Conservation (phyloP, 192 early-diverging fungal species). For the Rhizophagus clarus region DNA sequence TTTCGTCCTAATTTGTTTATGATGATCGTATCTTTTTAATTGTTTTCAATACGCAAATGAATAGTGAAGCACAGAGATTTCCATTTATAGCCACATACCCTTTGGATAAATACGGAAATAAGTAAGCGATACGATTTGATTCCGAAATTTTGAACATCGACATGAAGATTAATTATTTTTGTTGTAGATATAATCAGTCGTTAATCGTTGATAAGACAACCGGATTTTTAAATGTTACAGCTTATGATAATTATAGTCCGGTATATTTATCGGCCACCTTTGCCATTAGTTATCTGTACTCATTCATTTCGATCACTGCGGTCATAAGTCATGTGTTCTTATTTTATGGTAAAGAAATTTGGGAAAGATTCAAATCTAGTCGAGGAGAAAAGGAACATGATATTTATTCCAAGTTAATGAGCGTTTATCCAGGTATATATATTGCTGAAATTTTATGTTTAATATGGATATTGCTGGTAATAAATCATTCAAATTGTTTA, state of each 20-base stretch:
- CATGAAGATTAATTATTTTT: background rate
- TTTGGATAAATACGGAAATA: conserved; percentile 17
- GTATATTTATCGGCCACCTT: conserved; percentile 62
- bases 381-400: conserved; percentile 6
- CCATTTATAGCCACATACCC: background rate
- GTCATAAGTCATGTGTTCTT: conserved; percentile 58
- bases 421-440: conserved; percentile 19
- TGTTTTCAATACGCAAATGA: no score
- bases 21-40: background rate
- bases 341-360: conserved; percentile 63
- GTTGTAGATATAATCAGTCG: conserved; percentile 48
- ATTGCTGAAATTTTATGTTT: background rate
- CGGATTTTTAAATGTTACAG: conserved; percentile 47
- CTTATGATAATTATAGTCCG: conserved; percentile 58
- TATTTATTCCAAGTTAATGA: conserved; percentile 32
- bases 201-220: conserved; percentile 44
- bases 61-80: conserved; percentile 13
- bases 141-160: background rate
- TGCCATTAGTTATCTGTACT: conserved; percentile 58
- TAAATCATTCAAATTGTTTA: background rate
- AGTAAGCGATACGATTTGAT: background rate
- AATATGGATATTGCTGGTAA: no score
- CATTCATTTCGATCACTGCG: conserved; percentile 61
- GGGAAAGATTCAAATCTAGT: conserved; percentile 36
- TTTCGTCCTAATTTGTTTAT: background rate